Evolutionary conservation across 768 basidiomycete species (phyloP), one percentile per base, ranked within the genome.

Genomic region (Russula foetens): DNA sequence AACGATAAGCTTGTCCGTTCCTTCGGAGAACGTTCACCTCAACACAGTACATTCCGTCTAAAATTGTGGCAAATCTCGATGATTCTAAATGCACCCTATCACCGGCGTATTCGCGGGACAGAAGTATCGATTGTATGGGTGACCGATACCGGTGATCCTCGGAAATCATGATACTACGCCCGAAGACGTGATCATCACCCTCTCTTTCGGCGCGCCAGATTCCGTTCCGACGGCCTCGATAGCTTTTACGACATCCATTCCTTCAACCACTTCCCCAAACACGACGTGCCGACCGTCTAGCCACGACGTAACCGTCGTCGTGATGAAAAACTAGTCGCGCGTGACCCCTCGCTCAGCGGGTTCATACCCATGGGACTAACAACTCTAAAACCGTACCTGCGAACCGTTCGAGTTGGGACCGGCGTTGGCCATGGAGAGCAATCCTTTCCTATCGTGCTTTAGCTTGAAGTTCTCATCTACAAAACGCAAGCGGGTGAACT

Each of bases 341-440:
- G 8, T 21, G 24, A 1, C 41, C 4, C 9, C 35, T 12, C 53
- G 12, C 26, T 54, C 26, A 43, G 28, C 6, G 3, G n/a, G 14
- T 44, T 23, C 57, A 45, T 19, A n/a, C 29, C 12, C 19, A 14
- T 12, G 7, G n/a, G 4, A n/a, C 2, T 4, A 24, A 15, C 15
- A 19, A 2, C 35, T 23, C 3, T n/a, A n/a, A 26, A 7, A 21
- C 8, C 70, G 51, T 58, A 76, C 75, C 71, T 77, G 76, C n/a
- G 75, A 76, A 11, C 78, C 77, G 69, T 81, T 81, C 55, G 79
- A 76, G 67, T 80, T 70, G 12, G 76, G 74, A 14, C 80, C 80
- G 51, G 77, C 73, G 68, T 81, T 82, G 41, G 80, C 81, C 73
- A 76, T 78, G 33, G 79, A 81, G 51, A 82, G 73, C 21, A 77